Base-by-base conservation (phyloP, 306 rosid genomes). In the Aeschynomene evenia region DNA sequence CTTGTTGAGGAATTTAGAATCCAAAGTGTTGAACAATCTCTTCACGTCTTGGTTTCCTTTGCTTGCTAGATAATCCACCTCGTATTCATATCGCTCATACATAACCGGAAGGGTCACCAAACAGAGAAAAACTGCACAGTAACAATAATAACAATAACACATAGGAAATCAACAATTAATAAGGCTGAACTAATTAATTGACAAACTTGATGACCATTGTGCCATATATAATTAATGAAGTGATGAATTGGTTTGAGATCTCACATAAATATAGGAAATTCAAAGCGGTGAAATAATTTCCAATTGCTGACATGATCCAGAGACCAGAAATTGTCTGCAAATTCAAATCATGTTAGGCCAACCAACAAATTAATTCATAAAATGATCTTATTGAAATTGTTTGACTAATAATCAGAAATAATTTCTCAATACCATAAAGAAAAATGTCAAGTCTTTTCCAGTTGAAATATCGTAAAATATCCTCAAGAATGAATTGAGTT, bases 21-120 rank as follows among this genome's bases (percentile, higher is more conserved):
- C 86, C 64, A 89, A 82, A 53, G 70, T 63, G 36, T 23, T 69
- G 82, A 73, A 79, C 69, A 80, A 51, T 50, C 76, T 78, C 78
- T 42, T 78, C 72, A 72, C 62, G 36, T 83, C 87, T 75, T 57
- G 81, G 71, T 60, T 75, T 63, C 92, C 80, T 81, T 63, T 78
- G 65, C 66, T 57, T 59, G 81, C 88, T 39, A 80, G 70, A 73
- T 86, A 75, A 73, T 76, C 79, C 76, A 87, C 87, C 63, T 83
- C 86, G 31, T 58, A 21, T 78, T 78, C 87, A 78, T 89, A 86
- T 65, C 79, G n/a, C 49, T 82, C 87, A 70, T 83, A 85, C 84
- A 85, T 51, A 43, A 74, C 51, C 2, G 91, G 91, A 54, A 85
- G 63, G 57, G 75, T 74, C 72, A 78, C 76, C 18, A 71, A 0